Evolutionary conservation across 192 early-diverging fungal species (phyloP), one percentile per base, ranked within the genome.

Genomic region (Coemansia sp.): DNA sequence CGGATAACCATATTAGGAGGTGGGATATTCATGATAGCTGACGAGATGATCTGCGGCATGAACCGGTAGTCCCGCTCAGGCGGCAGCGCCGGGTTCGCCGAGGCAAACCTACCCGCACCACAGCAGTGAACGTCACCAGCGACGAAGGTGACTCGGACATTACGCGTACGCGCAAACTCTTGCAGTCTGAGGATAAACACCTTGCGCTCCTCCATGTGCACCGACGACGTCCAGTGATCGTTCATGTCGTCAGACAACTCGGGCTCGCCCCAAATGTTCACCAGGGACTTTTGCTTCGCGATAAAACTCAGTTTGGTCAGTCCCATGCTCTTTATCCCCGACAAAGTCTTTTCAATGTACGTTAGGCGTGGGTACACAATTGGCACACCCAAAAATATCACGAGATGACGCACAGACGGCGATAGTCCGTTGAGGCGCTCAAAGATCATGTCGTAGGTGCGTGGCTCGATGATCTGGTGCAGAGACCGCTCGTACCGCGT

Each of bases 191-290:
- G 73, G 11, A 96, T 82, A 62, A 94, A 76, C 21, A 66, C 61
- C 64, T 81, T 87, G 63, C 93, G 89, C 73, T 96, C 94, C 5
- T 74, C 86, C 57, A 85, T 74, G 62, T 95, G 91, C 53, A 86
- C 81, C 19, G 80, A 81, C 49, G 88, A 86, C 4, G 92, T 91
- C 85, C 85, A 89, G 74, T 87, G 91, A 77, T 95, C 94, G 77
- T 90, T 90, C 87, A 95, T 80, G 67, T 95, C 94, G 74, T 96
- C 94, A 23, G 89, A 77, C 35, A 96, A 82, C 69, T 96, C 93
- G 16, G 91, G 91, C 70, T 94, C 92, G 62, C 92, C 93, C 82
- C 93, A 92, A 47, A 82, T 81, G 40, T 88, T 82, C 23, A 90
- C 79, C 28, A 72, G 74, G 16, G 84, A 85, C 62, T 82, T 86